Evolutionary conservation across 345 rosid species (phyloP), one percentile per base, ranked within the genome.

Genomic region (Gossypium stocksii): DNA sequence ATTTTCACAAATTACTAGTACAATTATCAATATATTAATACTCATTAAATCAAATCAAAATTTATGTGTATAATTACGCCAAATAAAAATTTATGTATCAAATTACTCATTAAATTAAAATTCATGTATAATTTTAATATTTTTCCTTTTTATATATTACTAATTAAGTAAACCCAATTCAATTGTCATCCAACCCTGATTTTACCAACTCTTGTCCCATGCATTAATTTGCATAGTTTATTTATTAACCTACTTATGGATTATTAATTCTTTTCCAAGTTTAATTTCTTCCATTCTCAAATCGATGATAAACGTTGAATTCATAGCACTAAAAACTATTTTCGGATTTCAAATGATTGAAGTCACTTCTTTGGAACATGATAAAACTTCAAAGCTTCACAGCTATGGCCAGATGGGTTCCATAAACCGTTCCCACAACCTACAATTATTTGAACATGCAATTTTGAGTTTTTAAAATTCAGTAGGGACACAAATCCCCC

Each of bases 371-470:
- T 27, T 19, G 63, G 15, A 58, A 59, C 63, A 59, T 25, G 38
- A 59, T n/a, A n/a, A 45, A 51, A 53, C 58, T 59, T 59, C 27
- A 61, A 63, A 43, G 17, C 52, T 65, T 65, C 70, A 44, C 13
- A 41, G 25, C 8, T n/a, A 64, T 64, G 48, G 48, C 25, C 48
- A 10, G 68, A 64, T 64, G 68, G 25, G 23, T 43, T 63, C 15
- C 68, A 10, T 15, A 38, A 14, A 9, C 67, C 12, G 22, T 38
- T 38, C 48, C 48, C 48, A 38, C 67, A 23, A 17, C 17, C 48
- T 63, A 44, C 70, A 65, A 44, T 64, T 23, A 67, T 67, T 67
- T 23, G 11, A 9, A 1, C 56, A 14, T 66, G 41, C 6, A 66
- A 46, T 1, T 45, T 10, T 13, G 38, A 25, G 0, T 48, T 46